Base-by-base conservation (phyloP, 2,329 filamentous ascomycete species). In the Aspergillus floridensis region DNA sequence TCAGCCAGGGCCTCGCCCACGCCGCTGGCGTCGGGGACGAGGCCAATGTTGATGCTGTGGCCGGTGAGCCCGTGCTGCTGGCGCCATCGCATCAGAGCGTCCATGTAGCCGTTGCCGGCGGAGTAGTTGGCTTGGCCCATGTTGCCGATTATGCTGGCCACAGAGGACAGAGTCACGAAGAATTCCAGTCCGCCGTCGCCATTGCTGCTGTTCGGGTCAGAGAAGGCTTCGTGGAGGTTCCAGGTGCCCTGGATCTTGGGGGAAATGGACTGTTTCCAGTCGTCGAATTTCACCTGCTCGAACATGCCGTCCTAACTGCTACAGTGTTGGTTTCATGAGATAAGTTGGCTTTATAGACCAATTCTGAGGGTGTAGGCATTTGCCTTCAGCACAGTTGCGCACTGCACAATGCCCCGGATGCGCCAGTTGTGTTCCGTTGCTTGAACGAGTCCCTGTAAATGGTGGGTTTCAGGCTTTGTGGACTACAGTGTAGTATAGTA, bases 121-220 rank as follows among this genome's bases (percentile, higher is more conserved):
- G 66, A 67, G 58, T 76, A 76, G 57, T 72, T 74, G 49, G 60
- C 59, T 56, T 76, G 67, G 0, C 68, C 69, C 0, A 63, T 59
- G 11, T 58, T 71, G 2, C 73, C 74, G 2, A 68, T 49, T 21
- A 59, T 67, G 8, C 70, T 71, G 3, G 65, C 65, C 3, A 72
- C 49, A 66, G 86, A 76, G 77, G 85, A 85, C 74, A 90, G 74
- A 62, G 92, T 82, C 76, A 88, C 82, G 68, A 92, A 72, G 53
- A 86, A 83, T 67, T 89, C 76, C 65, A 86, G 78, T 14, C 31
- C 31, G 7, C 31, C 60, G 22, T 22, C 22, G 22, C 22, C 22
- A 26, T 7, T 26, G 24, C 24, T 26, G 24, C 24, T 7, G 24
- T 7, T 26, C 5, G 24, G 24, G 24, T 26, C 24, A 72, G 68